Evolutionary conservation across 352 stramenopile genomes (phyloP).

Genomic region (Globisporangium ultimum): DNA sequence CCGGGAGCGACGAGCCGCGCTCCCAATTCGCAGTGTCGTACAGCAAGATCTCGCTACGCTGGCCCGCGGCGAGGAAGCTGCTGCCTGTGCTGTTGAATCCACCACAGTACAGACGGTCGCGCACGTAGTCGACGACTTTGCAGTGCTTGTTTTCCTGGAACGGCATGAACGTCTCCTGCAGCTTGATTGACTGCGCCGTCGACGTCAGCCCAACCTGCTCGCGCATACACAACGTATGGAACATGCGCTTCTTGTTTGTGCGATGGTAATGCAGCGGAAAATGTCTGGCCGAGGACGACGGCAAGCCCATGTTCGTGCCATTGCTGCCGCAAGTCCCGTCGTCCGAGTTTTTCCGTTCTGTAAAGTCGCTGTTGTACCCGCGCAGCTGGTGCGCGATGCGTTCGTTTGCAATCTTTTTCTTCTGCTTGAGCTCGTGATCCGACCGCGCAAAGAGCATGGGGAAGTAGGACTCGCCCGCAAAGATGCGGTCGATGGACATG

Average conservation of each 20-base stretch:
- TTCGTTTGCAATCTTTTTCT: constrained; percentile 36
- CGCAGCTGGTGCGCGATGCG: constrained; percentile 70
- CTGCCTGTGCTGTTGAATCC: constrained; percentile 70
- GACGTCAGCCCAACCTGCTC: constrained; percentile 64
- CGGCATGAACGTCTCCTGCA: constrained; percentile 81
- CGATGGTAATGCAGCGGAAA: constrained; percentile 21
- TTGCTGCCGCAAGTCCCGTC: background rate
- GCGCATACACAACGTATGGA: constrained; percentile 59
- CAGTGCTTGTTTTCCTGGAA: constrained; percentile 81
- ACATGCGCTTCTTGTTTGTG: constrained; percentile 38
- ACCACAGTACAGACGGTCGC: constrained; percentile 75
- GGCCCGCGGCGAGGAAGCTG: constrained; percentile 66
- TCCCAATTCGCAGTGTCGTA: constrained; percentile 78
- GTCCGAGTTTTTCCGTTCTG: background rate
- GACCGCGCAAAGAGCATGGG: constrained; percentile 63
- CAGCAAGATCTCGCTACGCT: constrained; percentile 61
- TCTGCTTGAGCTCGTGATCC: constrained; percentile 52
- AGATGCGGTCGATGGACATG: constrained; percentile 57
- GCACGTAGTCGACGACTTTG: constrained; percentile 61
- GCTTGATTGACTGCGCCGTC: constrained; percentile 56
- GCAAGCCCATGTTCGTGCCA: background rate
- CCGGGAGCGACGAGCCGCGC: constrained; percentile 39
- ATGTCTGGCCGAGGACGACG: constrained; percentile 14
- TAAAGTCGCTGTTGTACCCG: constrained; percentile 35
- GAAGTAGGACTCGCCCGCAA: constrained; percentile 55